A percentile compares a stretch with the other conserved stretches of the same genome.
Conservation (phyloP, 768 basidiomycete species). For the Leccinum rimulosum region DNA sequence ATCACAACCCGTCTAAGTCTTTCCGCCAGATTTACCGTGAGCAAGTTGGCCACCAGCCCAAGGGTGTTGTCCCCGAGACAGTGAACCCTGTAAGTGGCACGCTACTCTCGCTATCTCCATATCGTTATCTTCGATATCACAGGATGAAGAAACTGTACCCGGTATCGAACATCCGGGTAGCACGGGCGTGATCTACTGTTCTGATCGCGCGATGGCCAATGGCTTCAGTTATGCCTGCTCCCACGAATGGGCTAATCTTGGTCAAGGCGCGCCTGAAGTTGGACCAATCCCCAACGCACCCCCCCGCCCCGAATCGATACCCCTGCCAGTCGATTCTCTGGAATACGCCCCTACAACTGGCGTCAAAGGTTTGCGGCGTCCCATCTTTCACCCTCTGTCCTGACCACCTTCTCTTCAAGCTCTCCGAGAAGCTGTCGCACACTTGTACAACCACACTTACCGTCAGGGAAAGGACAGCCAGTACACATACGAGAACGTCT, state of each 20-base stretch:
- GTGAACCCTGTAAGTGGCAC: slow-evolving; percentile 57
- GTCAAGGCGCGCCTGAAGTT: slow-evolving; percentile 91
- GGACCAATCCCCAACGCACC: slow-evolving; percentile 79
- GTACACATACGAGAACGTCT: slow-evolving; percentile 91
- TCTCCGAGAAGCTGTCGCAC: slow-evolving; percentile 86
- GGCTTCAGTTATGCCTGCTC: slow-evolving; percentile 79
- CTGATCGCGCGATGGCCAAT: slow-evolving; percentile 92
- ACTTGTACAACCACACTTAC: slow-evolving; percentile 86
- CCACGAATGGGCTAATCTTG: slow-evolving; percentile 84
- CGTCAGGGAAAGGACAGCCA: slow-evolving; percentile 76
- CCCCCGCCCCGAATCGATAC: slow-evolving; percentile 60
- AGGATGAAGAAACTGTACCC: slow-evolving; percentile 89
- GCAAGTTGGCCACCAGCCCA: slow-evolving; percentile 65
- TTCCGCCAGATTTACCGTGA: slow-evolving; percentile 67
- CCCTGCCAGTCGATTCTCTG: slow-evolving; percentile 65
- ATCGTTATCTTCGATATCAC: slow-evolving; percentile 5
- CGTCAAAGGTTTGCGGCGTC: slow-evolving; percentile 58
- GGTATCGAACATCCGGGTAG: slow-evolving; percentile 77
- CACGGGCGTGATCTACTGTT: slow-evolving; percentile 79
- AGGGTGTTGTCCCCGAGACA: slow-evolving; percentile 63
- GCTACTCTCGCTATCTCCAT: background rate
- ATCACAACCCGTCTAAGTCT: slow-evolving; percentile 2
- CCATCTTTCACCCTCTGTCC: background rate
- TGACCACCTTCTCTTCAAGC: slow-evolving; percentile 37
- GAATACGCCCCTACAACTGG: slow-evolving; percentile 95